A percentile compares a stretch with the other conserved stretches of the same genome.
Evolutionary conservation across 208 protist genomes (phyloP).

Genomic region (Angomonas deanei): DNA sequence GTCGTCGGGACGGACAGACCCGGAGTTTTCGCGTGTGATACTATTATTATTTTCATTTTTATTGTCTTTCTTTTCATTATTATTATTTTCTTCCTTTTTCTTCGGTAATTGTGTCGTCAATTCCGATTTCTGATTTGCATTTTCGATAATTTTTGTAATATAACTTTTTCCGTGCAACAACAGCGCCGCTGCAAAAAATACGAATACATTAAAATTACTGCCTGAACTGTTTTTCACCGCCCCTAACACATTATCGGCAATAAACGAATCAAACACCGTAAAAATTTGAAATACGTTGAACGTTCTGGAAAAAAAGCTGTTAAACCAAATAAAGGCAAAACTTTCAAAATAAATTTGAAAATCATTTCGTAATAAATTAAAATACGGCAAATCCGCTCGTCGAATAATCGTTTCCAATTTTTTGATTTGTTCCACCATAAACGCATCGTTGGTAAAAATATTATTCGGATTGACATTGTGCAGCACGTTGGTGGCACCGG

Average conservation of each 20-base stretch:
- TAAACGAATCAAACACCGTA: neutral
- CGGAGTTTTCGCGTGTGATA: neutral
- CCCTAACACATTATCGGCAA: neutral
- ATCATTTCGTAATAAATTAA: neutral
- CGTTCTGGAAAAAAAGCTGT: neutral
- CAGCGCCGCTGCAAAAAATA: too few species aligned
- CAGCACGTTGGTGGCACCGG: too few species aligned
- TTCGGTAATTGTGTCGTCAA: too few species aligned
- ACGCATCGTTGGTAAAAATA: neutral
- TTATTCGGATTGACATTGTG: neutral
- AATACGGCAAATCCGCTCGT: neutral
- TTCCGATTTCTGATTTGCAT: too few species aligned
- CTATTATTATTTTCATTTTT: neutral
- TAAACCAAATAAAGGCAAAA: neutral
- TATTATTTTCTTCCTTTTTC: too few species aligned
- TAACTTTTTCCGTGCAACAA: too few species aligned
- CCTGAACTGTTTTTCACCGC: neutral
- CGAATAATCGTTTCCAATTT: neutral
- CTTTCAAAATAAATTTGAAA: neutral
- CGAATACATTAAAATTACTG: too few species aligned
- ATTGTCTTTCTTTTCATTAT: neutral
- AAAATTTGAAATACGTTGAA: neutral
- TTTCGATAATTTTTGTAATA: too few species aligned
- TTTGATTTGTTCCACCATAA: neutral
- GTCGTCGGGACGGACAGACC: too few species aligned